Evolutionary conservation across 1,139 yeast species (phyloP).

Genomic region (Suhomyces atakaporum): DNA sequence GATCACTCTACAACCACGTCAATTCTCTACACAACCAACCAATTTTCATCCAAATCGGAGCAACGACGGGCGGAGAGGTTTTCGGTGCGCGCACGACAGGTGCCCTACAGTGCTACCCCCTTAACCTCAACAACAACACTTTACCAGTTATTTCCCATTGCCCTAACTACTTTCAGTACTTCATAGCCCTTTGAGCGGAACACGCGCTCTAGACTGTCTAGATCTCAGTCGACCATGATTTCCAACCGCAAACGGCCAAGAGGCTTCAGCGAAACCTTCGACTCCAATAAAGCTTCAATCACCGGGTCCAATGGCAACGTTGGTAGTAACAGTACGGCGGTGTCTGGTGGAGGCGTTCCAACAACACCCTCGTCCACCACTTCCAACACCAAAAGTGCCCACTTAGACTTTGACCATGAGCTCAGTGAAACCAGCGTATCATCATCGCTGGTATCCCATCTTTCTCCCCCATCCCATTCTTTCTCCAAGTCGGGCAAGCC

Average conservation of each 20-base stretch:
- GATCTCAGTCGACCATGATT: conserved; percentile 18
- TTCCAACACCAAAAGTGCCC: conserved; percentile 11
- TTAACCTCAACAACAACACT: conserved; percentile 9
- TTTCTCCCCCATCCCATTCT: conserved; percentile 13
- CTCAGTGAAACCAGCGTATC: conserved; percentile 15
- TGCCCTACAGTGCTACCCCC: too few relatives aligned
- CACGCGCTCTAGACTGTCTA: conserved; percentile 8
- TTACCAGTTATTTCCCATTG: conserved; percentile 1
- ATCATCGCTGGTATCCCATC: conserved; percentile 15
- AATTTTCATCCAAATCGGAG: not conserved
- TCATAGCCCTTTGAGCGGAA: conserved; percentile 4
- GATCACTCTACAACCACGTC: too few relatives aligned
- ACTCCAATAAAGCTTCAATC: conserved; percentile 19
- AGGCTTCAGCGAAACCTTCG: conserved; percentile 47
- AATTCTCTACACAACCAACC: too few relatives aligned
- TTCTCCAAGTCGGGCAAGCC: conserved; percentile 6
- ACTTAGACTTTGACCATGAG: conserved; percentile 16
- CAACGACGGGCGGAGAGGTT: not conserved
- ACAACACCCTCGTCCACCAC: conserved; percentile 9
- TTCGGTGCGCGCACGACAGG: conserved; percentile 7
- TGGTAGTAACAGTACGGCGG: not conserved
- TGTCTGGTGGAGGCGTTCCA: not conserved
- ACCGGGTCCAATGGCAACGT: conserved; percentile 1
- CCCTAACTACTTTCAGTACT: not conserved
- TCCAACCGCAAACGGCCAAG: conserved; percentile 50